Evolutionary conservation across 2,329 filamentous ascomycete species (phyloP).

Genomic region (Monilinia fructigena): DNA sequence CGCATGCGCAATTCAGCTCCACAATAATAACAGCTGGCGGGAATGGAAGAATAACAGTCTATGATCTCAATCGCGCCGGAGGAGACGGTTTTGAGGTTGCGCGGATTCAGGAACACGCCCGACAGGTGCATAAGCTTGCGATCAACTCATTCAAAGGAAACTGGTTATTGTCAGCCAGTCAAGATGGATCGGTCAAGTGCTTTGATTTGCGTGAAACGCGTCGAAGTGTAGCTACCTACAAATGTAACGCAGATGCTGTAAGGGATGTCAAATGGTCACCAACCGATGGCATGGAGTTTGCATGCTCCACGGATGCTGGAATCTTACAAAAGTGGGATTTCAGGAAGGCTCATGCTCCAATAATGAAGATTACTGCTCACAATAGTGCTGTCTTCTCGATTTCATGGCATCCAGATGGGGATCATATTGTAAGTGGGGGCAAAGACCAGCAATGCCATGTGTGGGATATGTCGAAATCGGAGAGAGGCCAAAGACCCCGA

Average conservation of each 20-base stretch:
- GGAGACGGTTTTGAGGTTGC: slow-evolving; percentile 49
- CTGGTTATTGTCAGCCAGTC: slow-evolving; percentile 60
- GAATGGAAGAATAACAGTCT: slow-evolving; percentile 63
- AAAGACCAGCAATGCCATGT: slow-evolving; percentile 61
- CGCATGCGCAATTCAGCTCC: slow-evolving; percentile 47
- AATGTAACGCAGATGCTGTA: slow-evolving; percentile 54
- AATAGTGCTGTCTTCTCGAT: slow-evolving; percentile 59
- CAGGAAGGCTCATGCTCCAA: slow-evolving; percentile 52
- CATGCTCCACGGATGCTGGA: slow-evolving; percentile 62
- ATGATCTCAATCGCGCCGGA: slow-evolving; percentile 54
- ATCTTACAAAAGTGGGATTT: slow-evolving; percentile 65
- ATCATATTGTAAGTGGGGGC: slow-evolving; percentile 63
- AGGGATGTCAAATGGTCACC: slow-evolving; percentile 66
- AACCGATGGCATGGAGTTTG: slow-evolving; percentile 59
- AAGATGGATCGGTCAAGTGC: slow-evolving; percentile 61
- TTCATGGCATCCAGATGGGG: slow-evolving; percentile 66
- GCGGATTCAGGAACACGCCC: slow-evolving; percentile 59
- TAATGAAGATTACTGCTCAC: slow-evolving; percentile 61
- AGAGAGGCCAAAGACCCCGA: slow-evolving; percentile 64
- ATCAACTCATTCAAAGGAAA: slow-evolving; percentile 59
- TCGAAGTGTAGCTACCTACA: slow-evolving; percentile 49
- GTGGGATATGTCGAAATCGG: slow-evolving; percentile 61
- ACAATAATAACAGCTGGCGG: slow-evolving; percentile 62
- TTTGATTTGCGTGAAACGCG: slow-evolving; percentile 57
- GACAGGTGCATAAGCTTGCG: slow-evolving; percentile 63